Percentiles rank a stretch among this genome's conserved stretches.
phyloP scores from a whole-genome alignment of 495 filamentous ascomycete species.

The Aspergillus bertholletiae region DNA sequence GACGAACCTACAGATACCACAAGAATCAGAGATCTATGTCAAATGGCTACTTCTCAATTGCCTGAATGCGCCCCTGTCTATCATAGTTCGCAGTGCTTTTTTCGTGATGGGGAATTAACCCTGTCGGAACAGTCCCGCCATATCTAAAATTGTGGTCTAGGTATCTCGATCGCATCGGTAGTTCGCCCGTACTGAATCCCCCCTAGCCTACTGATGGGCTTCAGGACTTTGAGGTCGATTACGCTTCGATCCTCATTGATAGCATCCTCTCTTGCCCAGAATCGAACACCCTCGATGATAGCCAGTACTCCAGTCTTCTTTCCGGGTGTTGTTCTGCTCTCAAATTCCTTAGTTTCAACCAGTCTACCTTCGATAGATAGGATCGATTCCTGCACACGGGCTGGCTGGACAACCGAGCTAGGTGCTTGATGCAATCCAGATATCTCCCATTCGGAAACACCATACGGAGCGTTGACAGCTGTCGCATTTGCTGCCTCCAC shows the following conservation, averaged over 20 bases:
- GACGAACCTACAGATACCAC: no score
- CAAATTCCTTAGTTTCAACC: constrained; percentile 69
- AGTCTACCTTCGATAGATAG: constrained; percentile 80
- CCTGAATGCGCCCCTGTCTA: not conserved
- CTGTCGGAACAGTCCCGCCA: not conserved
- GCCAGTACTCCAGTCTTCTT: constrained; percentile 70
- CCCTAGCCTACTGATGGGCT: constrained; percentile 74
- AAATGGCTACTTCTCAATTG: not conserved
- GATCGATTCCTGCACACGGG: constrained; percentile 78
- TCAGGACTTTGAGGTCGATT: constrained; percentile 67
- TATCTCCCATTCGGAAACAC: constrained; percentile 76
- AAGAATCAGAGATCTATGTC: no score
- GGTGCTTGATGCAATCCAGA: constrained; percentile 71
- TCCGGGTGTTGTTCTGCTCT: constrained; percentile 62
- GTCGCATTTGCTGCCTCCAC: constrained; percentile 84
- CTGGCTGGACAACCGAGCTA: constrained; percentile 60
- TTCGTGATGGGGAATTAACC: not conserved
- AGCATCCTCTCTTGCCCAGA: constrained; percentile 89
- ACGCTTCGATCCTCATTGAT: constrained; percentile 70
- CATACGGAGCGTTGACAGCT: constrained; percentile 74
- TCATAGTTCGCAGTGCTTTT: not conserved
- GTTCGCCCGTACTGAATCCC: constrained; percentile 78
- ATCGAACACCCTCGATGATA: constrained; percentile 79
- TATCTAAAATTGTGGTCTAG: constrained; percentile 49
- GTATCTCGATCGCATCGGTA: constrained; percentile 72